Conservation (phyloP, 345 rosid species). For the Capsella bursapastoris region DNA sequence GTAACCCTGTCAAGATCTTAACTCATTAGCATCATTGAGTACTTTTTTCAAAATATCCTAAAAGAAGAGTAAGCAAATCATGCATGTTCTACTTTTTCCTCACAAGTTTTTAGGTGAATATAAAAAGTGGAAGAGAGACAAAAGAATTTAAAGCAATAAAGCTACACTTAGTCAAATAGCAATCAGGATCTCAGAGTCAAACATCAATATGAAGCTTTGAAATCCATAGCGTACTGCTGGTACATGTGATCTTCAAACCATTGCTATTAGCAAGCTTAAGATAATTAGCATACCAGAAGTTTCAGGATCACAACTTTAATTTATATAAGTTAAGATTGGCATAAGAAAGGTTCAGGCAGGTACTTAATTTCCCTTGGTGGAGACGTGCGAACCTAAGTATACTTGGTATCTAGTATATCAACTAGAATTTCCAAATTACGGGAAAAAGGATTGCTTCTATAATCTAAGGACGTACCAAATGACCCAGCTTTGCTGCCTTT, state of each 20-base stretch:
- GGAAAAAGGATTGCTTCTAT: conserved; percentile 27
- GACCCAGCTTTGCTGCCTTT: conserved; percentile 64
- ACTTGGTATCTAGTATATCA: conserved; percentile 20
- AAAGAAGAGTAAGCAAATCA: conserved; percentile 37
- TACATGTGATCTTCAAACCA: conserved; percentile 3
- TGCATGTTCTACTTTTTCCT: conserved; percentile 28
- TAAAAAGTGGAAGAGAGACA: conserved; percentile 25
- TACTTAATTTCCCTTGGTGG: not conserved
- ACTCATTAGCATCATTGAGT: conserved; percentile 38
- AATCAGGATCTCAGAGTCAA: conserved; percentile 9
- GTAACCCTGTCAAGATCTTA: conserved; percentile 54
- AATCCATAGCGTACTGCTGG: not conserved
- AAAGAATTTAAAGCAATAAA: conserved; percentile 30
- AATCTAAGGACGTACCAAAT: conserved; percentile 61
- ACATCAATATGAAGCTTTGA: conserved; percentile 18
- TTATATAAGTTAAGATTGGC: conserved; percentile 1
- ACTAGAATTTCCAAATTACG: not conserved
- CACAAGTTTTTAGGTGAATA: conserved; percentile 17
- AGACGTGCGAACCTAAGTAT: conserved; percentile 5
- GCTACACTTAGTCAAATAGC: conserved; percentile 29
- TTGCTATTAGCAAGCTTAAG: not conserved
- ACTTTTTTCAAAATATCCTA: conserved; percentile 14
- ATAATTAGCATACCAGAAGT: conserved; percentile 4
- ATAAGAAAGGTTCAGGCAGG: not conserved
- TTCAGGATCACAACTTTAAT: conserved; percentile 8